Base-by-base conservation (phyloP, 176 grass and related monocot genomes). In the Bolboschoenus planiculmis region DNA sequence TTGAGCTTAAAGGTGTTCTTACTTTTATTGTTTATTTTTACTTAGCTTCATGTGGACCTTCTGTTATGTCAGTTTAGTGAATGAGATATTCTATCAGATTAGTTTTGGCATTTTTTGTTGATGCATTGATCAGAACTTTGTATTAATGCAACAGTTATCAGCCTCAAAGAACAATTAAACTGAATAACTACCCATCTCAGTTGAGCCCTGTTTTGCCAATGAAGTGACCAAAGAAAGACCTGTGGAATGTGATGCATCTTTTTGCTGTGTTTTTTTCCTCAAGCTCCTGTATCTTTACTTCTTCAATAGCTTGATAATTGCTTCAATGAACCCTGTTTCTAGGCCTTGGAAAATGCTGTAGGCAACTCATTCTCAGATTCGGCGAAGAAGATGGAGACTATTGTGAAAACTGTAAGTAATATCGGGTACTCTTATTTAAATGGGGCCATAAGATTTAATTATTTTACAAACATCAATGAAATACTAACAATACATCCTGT, bases 301-400 rank as follows among this genome's bases (percentile, higher is more conserved):
- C 15, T 51, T 34, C 15, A 53, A 18, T 50, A 53, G 13, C 47
- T 77, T 53, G 0, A 77, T 53, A 53, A 29, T 44, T 77, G 44
- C 43, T 30, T 75, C 16, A 53, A 53, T 53, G 26, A 77, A 51
- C 27, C 15, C 46, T 33, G 18, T 18, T 72, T 91, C 51, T 59
- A 99, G 97, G 97, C 84, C 62, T 89, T 99, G 89, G 97, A 96
- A 76, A 99, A 93, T 89, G 91, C 91, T 88, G 91, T 86, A 75
- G 91, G 85, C 84, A 88, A 92, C 76, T 71, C 63, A 87, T 76
- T 96, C 81, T 84, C 97, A 56, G 91, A 87, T 59, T 80, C 80
- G 30, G 67, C 83, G 36, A 96, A 96, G 84, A 99, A 90, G 85
- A 90, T 99, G 83, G 93, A 96, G 53, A 89, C 43, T 83, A 75